Conservation (phyloP, 768 basidiomycete genomes). For the Trametopsis cervina region DNA sequence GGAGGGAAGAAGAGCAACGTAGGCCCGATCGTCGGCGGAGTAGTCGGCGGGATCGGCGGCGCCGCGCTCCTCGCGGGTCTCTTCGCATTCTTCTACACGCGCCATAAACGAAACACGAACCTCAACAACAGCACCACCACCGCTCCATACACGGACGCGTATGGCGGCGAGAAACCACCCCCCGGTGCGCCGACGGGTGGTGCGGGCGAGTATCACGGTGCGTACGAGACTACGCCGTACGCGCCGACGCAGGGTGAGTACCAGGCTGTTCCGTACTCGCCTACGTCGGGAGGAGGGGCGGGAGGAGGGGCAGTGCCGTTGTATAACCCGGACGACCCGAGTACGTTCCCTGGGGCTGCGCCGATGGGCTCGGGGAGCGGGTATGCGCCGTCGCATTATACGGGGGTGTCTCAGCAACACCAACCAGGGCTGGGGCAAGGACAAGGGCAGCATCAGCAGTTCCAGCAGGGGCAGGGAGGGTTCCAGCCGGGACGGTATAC, state of each 20-base stretch:
- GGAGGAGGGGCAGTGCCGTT: background rate
- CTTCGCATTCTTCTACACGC: constrained; percentile 4
- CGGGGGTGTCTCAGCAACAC: background rate
- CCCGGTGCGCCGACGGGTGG: background rate
- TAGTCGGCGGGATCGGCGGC: constrained; percentile 9
- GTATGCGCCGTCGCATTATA: background rate
- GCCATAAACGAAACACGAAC: background rate
- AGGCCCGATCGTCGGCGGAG: constrained; percentile 13
- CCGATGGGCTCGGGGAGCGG: too few species aligned
- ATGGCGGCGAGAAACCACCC: background rate
- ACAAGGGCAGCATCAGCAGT: background rate
- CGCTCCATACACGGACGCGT: background rate
- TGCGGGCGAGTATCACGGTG: background rate
- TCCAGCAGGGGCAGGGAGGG: background rate
- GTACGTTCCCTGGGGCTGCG: constrained; percentile 5
- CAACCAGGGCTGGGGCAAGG: background rate
- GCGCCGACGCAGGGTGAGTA: background rate
- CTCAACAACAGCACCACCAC: background rate
- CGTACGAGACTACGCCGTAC: background rate
- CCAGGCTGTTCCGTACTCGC: background rate
- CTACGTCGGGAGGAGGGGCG: background rate
- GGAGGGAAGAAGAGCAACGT: constrained; percentile 1
- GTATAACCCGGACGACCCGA: constrained; percentile 11
- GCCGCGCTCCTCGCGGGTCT: constrained; percentile 3
- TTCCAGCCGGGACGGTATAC: constrained; percentile 4